These are phyloP conservation scores for Bisporella sp. DNA, from an alignment of 2,329 filamentous ascomycete species.

Conservation along the genomic window DNA sequence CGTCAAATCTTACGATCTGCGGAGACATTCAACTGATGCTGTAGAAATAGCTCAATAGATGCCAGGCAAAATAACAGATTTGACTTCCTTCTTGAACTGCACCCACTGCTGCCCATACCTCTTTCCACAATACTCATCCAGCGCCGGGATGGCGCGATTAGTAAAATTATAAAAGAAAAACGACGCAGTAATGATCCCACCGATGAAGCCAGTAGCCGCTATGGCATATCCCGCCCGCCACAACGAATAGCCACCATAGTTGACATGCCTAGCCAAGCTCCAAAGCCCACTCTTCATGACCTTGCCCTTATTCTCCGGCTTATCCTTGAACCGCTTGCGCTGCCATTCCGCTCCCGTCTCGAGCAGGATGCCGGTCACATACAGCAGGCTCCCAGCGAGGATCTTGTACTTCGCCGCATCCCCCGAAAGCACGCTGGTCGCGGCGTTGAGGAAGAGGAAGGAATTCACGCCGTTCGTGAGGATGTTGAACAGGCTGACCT, in stretches of 20 bases:
- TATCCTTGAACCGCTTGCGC: slow-evolving; percentile 43
- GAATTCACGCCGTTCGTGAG: not conserved
- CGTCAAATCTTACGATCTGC: no score
- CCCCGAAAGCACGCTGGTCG: not conserved
- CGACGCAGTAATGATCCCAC: slow-evolving; percentile 31
- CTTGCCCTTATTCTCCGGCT: slow-evolving; percentile 44
- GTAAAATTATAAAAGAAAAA: slow-evolving; percentile 40
- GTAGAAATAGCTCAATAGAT: no score
- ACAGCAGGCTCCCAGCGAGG: slow-evolving; percentile 42
- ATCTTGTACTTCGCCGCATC: not conserved
- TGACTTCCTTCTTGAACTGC: no score
- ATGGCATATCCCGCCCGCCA: slow-evolving; percentile 44
- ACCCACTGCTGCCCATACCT: no score
- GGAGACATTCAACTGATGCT: no score
- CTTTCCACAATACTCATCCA: slow-evolving; percentile 27
- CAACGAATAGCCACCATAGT: slow-evolving; percentile 45
- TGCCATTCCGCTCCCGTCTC: slow-evolving; percentile 52
- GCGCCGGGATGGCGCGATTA: slow-evolving; percentile 34
- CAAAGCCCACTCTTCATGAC: slow-evolving; percentile 43
- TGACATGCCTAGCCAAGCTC: slow-evolving; percentile 42
- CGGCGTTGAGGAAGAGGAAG: not conserved
- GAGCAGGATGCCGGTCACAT: slow-evolving; percentile 41
- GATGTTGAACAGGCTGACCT: not conserved
- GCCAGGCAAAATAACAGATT: no score
- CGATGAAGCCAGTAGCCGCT: slow-evolving; percentile 38